phyloP scores from a whole-genome alignment of 2,329 filamentous ascomycete species.

The Cryphonectria nitschkei region DNA sequence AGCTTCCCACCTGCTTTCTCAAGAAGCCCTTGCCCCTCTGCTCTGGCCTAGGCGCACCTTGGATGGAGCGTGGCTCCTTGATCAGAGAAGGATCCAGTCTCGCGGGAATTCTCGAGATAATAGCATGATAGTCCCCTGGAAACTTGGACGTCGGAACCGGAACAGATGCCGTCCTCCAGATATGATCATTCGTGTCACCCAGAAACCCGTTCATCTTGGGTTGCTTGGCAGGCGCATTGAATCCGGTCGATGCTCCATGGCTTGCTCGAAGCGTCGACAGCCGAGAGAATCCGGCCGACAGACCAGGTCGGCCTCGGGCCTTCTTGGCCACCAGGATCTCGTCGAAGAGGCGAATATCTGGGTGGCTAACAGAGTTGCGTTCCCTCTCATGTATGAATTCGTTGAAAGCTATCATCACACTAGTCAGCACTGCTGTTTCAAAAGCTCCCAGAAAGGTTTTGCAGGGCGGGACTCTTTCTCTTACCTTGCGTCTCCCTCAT shows the following conservation, averaged over 20 bases:
- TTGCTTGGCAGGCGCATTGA: constrained; percentile 41
- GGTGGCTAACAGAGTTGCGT: constrained; percentile 62
- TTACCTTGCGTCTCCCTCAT: constrained; percentile 69
- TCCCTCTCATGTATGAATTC: constrained; percentile 86
- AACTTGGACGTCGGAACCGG: constrained; percentile 65
- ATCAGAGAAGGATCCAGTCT: constrained; percentile 85
- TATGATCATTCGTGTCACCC: constrained; percentile 74
- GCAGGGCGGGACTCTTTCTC: constrained; percentile 6
- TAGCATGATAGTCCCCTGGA: constrained; percentile 63
- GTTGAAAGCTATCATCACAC: constrained; percentile 62
- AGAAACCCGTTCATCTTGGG: constrained; percentile 63
- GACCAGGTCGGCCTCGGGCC: constrained; percentile 64
- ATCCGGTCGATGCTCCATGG: constrained; percentile 52
- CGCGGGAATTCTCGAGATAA: constrained; percentile 71
- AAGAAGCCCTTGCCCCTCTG: constrained; percentile 55
- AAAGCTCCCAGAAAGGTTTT: neutral
- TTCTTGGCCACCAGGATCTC: constrained; percentile 83
- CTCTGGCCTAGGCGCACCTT: constrained; percentile 75
- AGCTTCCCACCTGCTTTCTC: constrained; percentile 55
- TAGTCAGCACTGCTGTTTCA: constrained; percentile 13
- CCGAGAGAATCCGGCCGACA: constrained; percentile 67
- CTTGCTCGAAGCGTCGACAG: constrained; percentile 63
- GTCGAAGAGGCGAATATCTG: constrained; percentile 76
- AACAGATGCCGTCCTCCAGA: constrained; percentile 73
- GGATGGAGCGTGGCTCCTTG: constrained; percentile 88